Evolutionary conservation across 768 basidiomycete genomes (phyloP).

Genomic region (Sarcodon aspratus): DNA sequence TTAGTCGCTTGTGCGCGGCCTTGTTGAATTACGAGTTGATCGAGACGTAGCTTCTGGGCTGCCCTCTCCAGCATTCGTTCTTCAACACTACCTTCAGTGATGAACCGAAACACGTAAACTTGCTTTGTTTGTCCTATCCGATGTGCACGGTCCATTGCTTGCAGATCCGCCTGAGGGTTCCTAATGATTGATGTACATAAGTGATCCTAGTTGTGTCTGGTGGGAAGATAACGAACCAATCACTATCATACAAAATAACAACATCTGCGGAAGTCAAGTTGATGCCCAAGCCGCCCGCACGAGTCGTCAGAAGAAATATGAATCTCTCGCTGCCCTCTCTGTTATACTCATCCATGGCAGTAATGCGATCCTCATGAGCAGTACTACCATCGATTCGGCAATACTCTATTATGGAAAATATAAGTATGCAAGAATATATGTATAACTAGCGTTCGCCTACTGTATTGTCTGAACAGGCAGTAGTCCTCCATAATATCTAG

Average conservation of each 20-base stretch:
- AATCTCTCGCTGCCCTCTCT: conserved; percentile 90
- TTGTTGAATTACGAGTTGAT: conserved; percentile 96
- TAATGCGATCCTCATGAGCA: conserved; percentile 91
- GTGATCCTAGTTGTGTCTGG: background rate
- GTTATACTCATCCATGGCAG: conserved; percentile 97
- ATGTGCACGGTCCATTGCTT: conserved; percentile 98
- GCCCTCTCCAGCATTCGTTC: conserved; percentile 92
- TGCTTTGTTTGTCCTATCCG: conserved; percentile 97
- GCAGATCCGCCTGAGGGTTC: conserved; percentile 98
- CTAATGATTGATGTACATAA: conserved; percentile 22
- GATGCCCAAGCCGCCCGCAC: conserved; percentile 95
- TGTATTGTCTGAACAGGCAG: conserved; percentile 81
- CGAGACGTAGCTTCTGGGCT: conserved; percentile 88
- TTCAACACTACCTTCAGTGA: conserved; percentile 92
- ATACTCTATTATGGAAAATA: conserved; percentile 47
- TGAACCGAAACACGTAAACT: conserved; percentile 94
- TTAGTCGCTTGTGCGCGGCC: conserved; percentile 78
- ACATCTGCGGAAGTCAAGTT: conserved; percentile 92
- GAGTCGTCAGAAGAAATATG: conserved; percentile 91
- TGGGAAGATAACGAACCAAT: conserved; percentile 49
- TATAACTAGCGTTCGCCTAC: conserved; percentile 33
- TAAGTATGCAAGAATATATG: background rate
- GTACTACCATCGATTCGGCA: conserved; percentile 96
- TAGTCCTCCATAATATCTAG: conserved; percentile 97
- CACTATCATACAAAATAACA: conserved; percentile 92